Evolutionary conservation across 768 basidiomycete genomes (phyloP).

Genomic region (Psilocybe tampanensis): DNA sequence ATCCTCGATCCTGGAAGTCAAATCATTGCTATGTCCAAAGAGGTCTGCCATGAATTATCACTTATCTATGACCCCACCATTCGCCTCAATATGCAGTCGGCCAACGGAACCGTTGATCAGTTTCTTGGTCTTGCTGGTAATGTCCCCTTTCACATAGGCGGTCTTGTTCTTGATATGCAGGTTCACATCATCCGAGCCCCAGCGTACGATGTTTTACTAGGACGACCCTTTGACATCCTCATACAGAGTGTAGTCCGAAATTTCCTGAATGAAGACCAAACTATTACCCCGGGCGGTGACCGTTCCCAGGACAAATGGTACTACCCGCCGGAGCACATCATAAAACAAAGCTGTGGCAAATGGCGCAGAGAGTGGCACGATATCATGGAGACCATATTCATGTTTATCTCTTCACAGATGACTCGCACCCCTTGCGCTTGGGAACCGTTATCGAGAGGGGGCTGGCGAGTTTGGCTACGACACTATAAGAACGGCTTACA

Average conservation of each 20-base stretch:
- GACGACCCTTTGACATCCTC: constrained; percentile 26
- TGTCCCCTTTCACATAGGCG: constrained; percentile 22
- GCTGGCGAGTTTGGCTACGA: no score
- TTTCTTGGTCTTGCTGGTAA: constrained; percentile 26
- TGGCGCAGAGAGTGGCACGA: no score
- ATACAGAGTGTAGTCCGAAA: constrained; percentile 16
- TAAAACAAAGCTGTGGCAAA: no score
- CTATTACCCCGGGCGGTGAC: no score
- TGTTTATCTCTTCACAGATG: no score
- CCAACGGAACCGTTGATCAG: constrained; percentile 19
- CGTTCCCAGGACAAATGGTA: no score
- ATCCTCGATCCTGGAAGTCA: constrained; percentile 24
- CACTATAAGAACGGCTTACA: no score
- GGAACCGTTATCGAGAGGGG: no score
- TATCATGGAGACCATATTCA: no score
- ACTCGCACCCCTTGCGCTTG: no score
- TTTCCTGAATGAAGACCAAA: constrained; percentile 17
- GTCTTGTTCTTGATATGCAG: constrained; percentile 26
- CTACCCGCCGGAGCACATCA: no score
- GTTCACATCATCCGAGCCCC: constrained; percentile 25
- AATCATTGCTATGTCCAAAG: no score
- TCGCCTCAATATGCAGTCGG: constrained; percentile 23
- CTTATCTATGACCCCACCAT: constrained; percentile 7
- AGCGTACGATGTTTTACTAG: constrained; percentile 27
- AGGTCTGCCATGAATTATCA: not conserved